Evolutionary conservation across 768 basidiomycete genomes (phyloP).

Genomic region (Jaapia argillacea): DNA sequence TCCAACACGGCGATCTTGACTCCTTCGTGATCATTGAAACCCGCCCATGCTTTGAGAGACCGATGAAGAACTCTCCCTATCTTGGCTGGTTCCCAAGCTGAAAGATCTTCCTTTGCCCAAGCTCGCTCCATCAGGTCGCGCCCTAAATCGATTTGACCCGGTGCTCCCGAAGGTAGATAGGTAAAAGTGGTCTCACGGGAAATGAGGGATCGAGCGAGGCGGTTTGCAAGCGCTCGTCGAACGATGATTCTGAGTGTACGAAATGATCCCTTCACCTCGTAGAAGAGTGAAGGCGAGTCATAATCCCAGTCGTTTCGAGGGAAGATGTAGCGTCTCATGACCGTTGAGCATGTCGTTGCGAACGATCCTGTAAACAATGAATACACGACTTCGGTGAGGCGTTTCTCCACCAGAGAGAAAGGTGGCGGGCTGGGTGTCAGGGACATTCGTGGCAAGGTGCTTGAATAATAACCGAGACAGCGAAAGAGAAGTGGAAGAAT

Average conservation of each 20-base stretch:
- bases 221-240: conserved; percentile 46
- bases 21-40: conserved; percentile 16
- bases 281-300: conserved; percentile 11
- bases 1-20: conserved; percentile 34
- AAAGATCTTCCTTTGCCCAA: conserved; percentile 59
- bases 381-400: conserved; percentile 45
- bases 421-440: conserved; percentile 30
- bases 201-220: conserved; percentile 62
- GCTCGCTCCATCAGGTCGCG: conserved; percentile 60
- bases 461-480: conserved; percentile 51
- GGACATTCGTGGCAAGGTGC: conserved; percentile 60
- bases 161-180: conserved; percentile 52
- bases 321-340: conserved; percentile 48
- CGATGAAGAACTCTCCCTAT: conserved; percentile 44
- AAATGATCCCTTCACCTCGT: too few species aligned
- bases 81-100: conserved; percentile 56
- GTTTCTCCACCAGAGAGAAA: conserved; percentile 35
- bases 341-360: conserved; percentile 50
- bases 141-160: conserved; percentile 49
- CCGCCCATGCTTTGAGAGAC: conserved; percentile 47
- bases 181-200: too few species aligned
- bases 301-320: conserved; percentile 26
- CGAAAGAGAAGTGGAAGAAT: conserved; percentile 73
- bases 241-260: conserved; percentile 56
- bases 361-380: conserved; percentile 57